Percentiles rank a stretch among this genome's conserved stretches.
These are phyloP conservation scores for Pholiota adiposa DNA, from an alignment of 1,284 basidiomycete species.

Conservation along the genomic window DNA sequence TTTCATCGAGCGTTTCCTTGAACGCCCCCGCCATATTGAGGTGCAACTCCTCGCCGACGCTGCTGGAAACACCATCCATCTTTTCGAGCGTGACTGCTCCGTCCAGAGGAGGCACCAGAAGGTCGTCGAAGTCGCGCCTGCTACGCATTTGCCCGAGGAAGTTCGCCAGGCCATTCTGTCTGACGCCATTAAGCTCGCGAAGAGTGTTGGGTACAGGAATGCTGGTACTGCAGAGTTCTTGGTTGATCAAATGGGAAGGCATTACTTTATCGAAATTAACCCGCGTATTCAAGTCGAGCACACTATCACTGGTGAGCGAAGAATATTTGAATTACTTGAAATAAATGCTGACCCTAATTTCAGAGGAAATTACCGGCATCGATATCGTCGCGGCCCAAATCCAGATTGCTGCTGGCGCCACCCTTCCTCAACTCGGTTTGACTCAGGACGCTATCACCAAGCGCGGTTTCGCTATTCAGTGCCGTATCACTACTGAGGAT, in stretches of 20 bases:
- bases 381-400: constrained; percentile 99
- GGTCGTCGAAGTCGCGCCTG: constrained; percentile 98
- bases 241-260: constrained; percentile 93
- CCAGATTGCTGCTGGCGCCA: constrained; percentile 97
- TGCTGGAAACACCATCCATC: constrained; percentile 92
- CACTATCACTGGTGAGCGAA: constrained; percentile 86
- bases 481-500: constrained; percentile 99
- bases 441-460: constrained; percentile 97
- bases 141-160: constrained; percentile 91
- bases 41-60: constrained; percentile 94
- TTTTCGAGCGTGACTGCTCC: constrained; percentile 98
- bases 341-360: constrained; percentile 16
- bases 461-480: constrained; percentile 98
- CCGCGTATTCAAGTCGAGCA: constrained; percentile 99
- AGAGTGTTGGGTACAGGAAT: constrained; percentile 92
- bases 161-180: constrained; percentile 85
- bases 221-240: constrained; percentile 98
- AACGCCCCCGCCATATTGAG: constrained; percentile 96
- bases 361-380: constrained; percentile 98
- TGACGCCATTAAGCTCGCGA: constrained; percentile 95
- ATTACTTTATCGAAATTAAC: constrained; percentile 99
- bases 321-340: constrained; percentile 10
- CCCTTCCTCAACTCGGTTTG: constrained; percentile 93
- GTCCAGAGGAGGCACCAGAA: constrained; percentile 98
- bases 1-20: constrained; percentile 97